These are phyloP conservation scores for Euphorbia corollata DNA, from an alignment of 441 rosid species.

Conservation along the genomic window DNA sequence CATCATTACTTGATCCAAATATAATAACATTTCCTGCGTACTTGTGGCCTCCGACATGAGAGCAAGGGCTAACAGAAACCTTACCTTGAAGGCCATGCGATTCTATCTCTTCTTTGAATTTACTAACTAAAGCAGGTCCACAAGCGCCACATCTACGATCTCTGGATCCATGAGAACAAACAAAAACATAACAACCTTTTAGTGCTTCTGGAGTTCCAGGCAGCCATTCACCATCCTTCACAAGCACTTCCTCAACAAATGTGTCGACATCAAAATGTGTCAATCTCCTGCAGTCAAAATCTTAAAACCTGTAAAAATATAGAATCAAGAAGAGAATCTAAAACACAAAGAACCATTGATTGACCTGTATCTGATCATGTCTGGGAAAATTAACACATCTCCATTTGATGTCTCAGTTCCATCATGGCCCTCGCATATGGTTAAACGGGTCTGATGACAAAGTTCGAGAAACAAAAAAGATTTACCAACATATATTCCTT, in stretches of 20 bases:
- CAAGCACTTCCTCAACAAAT: conserved; percentile 96
- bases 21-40: conserved; percentile 93
- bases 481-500: conserved; percentile 8
- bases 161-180: conserved; percentile 87
- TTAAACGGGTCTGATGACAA: conserved; percentile 59
- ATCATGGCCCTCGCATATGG: conserved; percentile 97
- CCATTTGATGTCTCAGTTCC: conserved; percentile 97
- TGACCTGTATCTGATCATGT: conserved; percentile 96
- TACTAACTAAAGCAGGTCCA: conserved; percentile 73
- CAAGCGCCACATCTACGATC: conserved; percentile 89
- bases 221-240: conserved; percentile 85
- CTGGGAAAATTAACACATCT: conserved; percentile 95
- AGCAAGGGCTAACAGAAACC: conserved; percentile 91
- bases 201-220: conserved; percentile 86
- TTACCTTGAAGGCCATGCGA: conserved; percentile 61
- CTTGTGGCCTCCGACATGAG: conserved; percentile 91
- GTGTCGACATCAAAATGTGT: conserved; percentile 99
- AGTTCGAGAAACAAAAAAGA: conserved; percentile 8
- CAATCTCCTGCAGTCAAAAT: conserved; percentile 70
- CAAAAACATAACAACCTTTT: conserved; percentile 76
- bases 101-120: conserved; percentile 85
- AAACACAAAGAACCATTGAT: conserved; percentile 12
- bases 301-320: conserved; percentile 15
- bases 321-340: conserved; percentile 7
- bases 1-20: conserved; percentile 53